Evolutionary conservation across 176 grass and related monocot species (phyloP).

Genomic region (Lolium multiflorum): DNA sequence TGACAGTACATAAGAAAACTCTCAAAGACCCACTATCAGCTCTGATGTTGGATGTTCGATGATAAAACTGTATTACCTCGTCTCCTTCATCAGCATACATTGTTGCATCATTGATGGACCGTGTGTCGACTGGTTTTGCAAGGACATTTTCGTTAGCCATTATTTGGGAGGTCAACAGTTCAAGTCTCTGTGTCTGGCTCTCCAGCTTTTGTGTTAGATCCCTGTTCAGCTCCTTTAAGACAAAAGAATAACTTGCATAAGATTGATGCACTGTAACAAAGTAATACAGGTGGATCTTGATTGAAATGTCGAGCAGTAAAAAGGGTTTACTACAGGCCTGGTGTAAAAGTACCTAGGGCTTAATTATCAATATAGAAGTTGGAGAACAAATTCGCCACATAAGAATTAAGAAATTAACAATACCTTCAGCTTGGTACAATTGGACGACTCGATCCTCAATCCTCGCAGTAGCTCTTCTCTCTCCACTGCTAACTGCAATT

Average conservation of each 20-base stretch:
- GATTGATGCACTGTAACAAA: constrained; percentile 25
- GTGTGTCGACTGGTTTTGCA: constrained; percentile 61
- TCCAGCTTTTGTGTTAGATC: constrained; percentile 94
- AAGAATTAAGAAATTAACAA: constrained; percentile 37
- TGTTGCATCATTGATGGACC: constrained; percentile 70
- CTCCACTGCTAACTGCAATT: constrained; percentile 91
- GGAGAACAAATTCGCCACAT: constrained; percentile 22
- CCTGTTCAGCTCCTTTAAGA: constrained; percentile 84
- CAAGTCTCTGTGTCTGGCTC: constrained; percentile 89
- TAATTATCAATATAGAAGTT: constrained; percentile 23
- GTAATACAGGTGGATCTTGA: constrained; percentile 23
- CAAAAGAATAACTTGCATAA: constrained; percentile 42
- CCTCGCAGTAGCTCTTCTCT: constrained; percentile 86
- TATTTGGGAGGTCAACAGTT: constrained; percentile 77
- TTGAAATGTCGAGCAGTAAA: constrained; percentile 3
- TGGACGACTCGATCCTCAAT: constrained; percentile 93
- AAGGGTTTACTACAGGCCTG: not conserved
- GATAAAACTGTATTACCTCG: constrained; percentile 59
- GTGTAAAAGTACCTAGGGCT: not conserved
- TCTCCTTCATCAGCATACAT: constrained; percentile 98
- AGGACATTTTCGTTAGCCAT: constrained; percentile 73
- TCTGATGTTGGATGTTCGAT: not conserved
- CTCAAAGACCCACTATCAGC: constrained; percentile 3
- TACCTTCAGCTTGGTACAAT: constrained; percentile 99
- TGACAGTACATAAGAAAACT: not conserved